These are phyloP conservation scores for Tricholoma sp. DNA, from an alignment of 768 basidiomycete species.

Conservation along the genomic window DNA sequence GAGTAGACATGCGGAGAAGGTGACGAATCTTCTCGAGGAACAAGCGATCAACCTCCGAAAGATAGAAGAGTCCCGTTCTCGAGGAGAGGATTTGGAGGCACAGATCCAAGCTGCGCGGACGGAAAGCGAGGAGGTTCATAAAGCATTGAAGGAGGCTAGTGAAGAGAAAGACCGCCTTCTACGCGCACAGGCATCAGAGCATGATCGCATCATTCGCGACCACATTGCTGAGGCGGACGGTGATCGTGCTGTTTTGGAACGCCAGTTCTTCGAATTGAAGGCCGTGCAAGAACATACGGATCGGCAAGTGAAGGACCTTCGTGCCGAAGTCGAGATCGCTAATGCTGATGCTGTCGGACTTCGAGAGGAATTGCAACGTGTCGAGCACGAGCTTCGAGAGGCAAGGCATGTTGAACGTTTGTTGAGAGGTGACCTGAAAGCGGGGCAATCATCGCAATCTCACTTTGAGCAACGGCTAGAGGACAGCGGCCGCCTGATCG, in stretches of 20 bases:
- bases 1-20: constrained; percentile 54
- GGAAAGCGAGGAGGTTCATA: constrained; percentile 69
- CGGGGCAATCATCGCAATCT: constrained; percentile 63
- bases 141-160: constrained; percentile 61
- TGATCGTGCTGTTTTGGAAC: constrained; percentile 87
- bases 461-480: constrained; percentile 66
- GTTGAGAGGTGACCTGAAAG: constrained; percentile 67
- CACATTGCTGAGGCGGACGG: constrained; percentile 92
- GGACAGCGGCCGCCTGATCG: constrained; percentile 61
- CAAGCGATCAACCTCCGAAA: constrained; percentile 67
- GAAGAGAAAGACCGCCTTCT: constrained; percentile 77
- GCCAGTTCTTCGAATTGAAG: constrained; percentile 73
- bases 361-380: constrained; percentile 66
- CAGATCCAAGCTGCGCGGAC: constrained; percentile 66
- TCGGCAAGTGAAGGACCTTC: constrained; percentile 58
- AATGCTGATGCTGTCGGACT: constrained; percentile 64
- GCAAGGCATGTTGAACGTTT: constrained; percentile 62
- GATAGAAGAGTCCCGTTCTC: constrained; percentile 68
- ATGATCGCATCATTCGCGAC: constrained; percentile 67
- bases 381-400: constrained; percentile 66
- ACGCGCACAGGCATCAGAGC: constrained; percentile 64
- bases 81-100: constrained; percentile 69
- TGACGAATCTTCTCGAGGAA: constrained; percentile 65
- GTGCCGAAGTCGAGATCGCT: constrained; percentile 55
- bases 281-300: constrained; percentile 56